Percentiles rank a stretch among this genome's conserved stretches.
Evolutionary conservation across 257 asterid genomes (phyloP).

Genomic region (Haberlea rhodopensis): DNA sequence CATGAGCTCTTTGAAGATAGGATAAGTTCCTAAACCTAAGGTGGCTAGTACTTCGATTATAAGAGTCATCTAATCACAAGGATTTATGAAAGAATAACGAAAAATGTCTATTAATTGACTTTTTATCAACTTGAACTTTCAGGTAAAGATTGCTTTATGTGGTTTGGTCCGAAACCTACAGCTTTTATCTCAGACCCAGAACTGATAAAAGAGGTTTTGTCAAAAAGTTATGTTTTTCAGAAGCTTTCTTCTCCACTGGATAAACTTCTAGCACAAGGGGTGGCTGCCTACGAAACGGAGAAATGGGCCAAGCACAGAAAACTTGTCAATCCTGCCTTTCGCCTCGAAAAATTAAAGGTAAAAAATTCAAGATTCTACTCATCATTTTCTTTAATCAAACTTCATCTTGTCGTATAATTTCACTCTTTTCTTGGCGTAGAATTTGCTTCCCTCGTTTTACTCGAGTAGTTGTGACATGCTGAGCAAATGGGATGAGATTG

Average conservation of each 20-base stretch:
- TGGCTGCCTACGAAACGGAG: slow-evolving; percentile 30
- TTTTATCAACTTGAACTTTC: not conserved
- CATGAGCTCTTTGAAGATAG: no score
- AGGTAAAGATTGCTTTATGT: slow-evolving; percentile 30
- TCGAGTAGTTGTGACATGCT: slow-evolving; percentile 38
- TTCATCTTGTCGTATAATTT: not conserved
- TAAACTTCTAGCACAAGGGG: slow-evolving; percentile 31
- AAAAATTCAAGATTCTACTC: not conserved
- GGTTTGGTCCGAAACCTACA: slow-evolving; percentile 39
- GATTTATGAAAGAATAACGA: not conserved
- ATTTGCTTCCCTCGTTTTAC: slow-evolving; percentile 44
- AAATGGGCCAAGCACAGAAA: slow-evolving; percentile 51
- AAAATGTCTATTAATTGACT: not conserved
- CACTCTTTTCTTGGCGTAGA: slow-evolving; percentile 13
- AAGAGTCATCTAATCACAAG: not conserved
- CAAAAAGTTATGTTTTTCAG: slow-evolving; percentile 33
- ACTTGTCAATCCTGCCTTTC: slow-evolving; percentile 47
- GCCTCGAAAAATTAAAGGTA: slow-evolving; percentile 42
- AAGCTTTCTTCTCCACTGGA: slow-evolving; percentile 27
- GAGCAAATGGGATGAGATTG: slow-evolving; percentile 38
- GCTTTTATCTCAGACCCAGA: slow-evolving; percentile 32
- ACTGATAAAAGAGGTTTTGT: slow-evolving; percentile 34
- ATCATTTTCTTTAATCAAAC: not conserved
- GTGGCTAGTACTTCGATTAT: no score
- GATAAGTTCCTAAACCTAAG: no score